These are phyloP conservation scores for Ogataea kodamae DNA, from an alignment of 805 yeast genomes.

Conservation along the genomic window DNA sequence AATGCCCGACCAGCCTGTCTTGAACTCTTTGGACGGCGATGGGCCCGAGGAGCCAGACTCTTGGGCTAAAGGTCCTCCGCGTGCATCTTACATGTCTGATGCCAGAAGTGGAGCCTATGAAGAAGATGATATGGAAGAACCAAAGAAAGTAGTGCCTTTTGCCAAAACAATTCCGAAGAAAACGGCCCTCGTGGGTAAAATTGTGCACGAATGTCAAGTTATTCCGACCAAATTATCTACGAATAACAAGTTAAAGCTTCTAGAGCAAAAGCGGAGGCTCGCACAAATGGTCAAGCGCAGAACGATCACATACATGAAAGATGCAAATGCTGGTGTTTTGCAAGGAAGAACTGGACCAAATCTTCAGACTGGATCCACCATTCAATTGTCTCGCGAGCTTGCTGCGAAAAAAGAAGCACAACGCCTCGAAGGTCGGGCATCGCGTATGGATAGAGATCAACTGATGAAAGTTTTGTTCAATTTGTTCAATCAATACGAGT, in stretches of 20 bases:
- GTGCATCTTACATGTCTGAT: conserved; percentile 24
- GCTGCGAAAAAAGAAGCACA: conserved; percentile 51
- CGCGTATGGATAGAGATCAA: conserved; percentile 90
- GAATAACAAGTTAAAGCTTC: conserved; percentile 60
- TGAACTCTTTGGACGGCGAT: conserved; percentile 38
- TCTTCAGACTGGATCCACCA: conserved; percentile 61
- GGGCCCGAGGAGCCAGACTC: conserved; percentile 32
- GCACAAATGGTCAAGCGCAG: conserved; percentile 38
- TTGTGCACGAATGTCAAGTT: conserved; percentile 88
- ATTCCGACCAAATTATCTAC: conserved; percentile 73
- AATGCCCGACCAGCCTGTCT: conserved; percentile 50
- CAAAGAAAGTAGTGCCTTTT: conserved; percentile 60
- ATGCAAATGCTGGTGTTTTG: conserved; percentile 77
- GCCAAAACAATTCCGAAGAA: conserved; percentile 86
- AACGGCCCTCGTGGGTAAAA: conserved; percentile 80
- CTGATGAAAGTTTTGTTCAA: conserved; percentile 83
- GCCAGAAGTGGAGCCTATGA: conserved; percentile 17
- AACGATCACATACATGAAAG: conserved; percentile 53
- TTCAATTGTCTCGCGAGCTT: conserved; percentile 62
- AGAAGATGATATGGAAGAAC: conserved; percentile 6
- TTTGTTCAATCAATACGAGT: conserved; percentile 90
- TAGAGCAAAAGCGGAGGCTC: conserved; percentile 35
- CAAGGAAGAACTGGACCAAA: conserved; percentile 86
- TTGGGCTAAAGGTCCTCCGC: conserved; percentile 28
- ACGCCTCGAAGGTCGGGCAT: conserved; percentile 77